Base-by-base conservation (phyloP, 306 rosid genomes). In the Medicago arabica region DNA sequence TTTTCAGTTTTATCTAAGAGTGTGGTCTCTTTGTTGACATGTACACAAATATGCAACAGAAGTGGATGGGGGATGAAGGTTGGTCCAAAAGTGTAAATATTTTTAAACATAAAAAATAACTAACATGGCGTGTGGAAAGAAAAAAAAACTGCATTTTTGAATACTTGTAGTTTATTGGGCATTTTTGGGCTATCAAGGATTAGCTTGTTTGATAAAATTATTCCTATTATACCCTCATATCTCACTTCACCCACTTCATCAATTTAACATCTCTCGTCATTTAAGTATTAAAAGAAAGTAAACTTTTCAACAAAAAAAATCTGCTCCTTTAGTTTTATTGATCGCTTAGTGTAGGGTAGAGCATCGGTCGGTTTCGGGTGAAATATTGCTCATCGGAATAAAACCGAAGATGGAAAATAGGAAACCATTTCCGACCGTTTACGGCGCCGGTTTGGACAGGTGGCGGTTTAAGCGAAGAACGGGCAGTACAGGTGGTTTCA, bases 1-100 rank as follows among this genome's bases (percentile, higher is more conserved):
- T 57, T 57, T 9, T 57, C 31, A 57, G 31, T 11, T 57, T 57
- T 57, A 21, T 11, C 63, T 57, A 57, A 57, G 38, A 57, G 2
- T 11, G 63, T 21, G 63, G 36, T 21, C 63, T 57, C 63, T 57
- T 57, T 57, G 28, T 54, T 17, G 63, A 21, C 63, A 57, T 19
- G 9, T 21, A 57, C n/a, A 57, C 63, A 57, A 21, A 57, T 11
- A 11, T 57, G 63, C 2, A 57, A 57, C 63, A 5, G 12, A 57
- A 21, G 36, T 23, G 36, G 36, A 57, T 5, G 15, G 63, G 15
- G 34, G 9, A 57, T 21, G 63, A 21, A 57, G 36, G 63, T 57
- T 12, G 36, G 34, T 57, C 63, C 63, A 21, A 21, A 15, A 21
- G 16, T 12, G 63, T 6, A 57, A 21, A 57, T n/a, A 15, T 23